A percentile compares a stretch with the other conserved stretches of the same genome.
phyloP scores from a whole-genome alignment of 768 basidiomycete species.

The Boletus insuetus region DNA sequence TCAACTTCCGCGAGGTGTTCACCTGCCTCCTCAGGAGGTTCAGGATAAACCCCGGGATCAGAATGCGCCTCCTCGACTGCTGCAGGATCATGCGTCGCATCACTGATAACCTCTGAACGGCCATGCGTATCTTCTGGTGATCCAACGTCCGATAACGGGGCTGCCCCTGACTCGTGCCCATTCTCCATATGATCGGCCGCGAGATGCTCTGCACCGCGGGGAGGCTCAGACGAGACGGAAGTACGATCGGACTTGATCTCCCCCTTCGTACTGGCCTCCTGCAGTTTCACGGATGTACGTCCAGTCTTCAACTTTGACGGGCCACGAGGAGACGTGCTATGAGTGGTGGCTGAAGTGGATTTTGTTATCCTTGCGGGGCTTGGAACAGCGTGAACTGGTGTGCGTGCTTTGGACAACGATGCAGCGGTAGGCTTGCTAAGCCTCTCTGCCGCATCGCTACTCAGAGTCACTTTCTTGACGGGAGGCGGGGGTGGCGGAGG shows the following conservation, averaged over 20 bases:
- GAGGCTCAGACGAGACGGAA: conserved; percentile 25
- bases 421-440: conserved; percentile 84
- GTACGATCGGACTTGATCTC: conserved; percentile 14
- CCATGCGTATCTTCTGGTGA: conserved; percentile 21
- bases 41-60: conserved; percentile 11
- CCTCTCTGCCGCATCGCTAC: conserved; percentile 56
- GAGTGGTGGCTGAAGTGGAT: conserved; percentile 29
- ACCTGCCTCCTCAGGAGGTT: conserved; percentile 2
- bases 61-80: conserved; percentile 5
- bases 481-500: conserved; percentile 45
- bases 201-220: conserved; percentile 17
- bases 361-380: conserved; percentile 29
- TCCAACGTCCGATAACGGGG: conserved; percentile 10
- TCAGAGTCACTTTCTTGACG: conserved; percentile 52
- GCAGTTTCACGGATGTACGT: conserved; percentile 25
- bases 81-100: conserved; percentile 8
- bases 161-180: conserved; percentile 21
- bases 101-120: conserved; percentile 13
- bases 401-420: conserved; percentile 60
- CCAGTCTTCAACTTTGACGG: conserved; percentile 28
- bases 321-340: conserved; percentile 27
- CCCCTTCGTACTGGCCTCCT: conserved; percentile 21
- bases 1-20: conserved; percentile 7
- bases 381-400: conserved; percentile 18
- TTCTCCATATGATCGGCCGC: conserved; percentile 25